Evolutionary conservation across 1,139 yeast genomes (phyloP).

Genomic region (Ogataea hybrid): DNA sequence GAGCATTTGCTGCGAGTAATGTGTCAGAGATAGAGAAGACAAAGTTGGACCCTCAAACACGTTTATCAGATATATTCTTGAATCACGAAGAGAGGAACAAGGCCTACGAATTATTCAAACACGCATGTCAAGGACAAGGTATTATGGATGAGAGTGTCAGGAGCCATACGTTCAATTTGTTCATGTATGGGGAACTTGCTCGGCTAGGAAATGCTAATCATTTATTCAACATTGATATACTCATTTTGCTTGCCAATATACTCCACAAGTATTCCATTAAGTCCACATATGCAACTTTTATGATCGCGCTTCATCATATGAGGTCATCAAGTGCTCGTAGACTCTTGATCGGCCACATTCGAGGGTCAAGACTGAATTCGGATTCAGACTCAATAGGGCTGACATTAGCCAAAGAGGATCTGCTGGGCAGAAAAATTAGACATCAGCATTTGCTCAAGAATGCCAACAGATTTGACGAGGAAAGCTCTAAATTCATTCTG

Average conservation of each 20-base stretch:
- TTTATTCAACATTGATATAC: neutral
- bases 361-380: no score
- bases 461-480: neutral
- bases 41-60: no score
- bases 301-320: conserved; percentile 9
- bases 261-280: conserved; percentile 1
- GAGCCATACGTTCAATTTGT: neutral
- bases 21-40: no score
- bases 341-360: neutral
- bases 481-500: conserved; percentile 5
- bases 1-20: no score
- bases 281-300: conserved; percentile 10
- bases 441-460: conserved; percentile 1
- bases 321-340: conserved; percentile 1
- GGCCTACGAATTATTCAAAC: neutral
- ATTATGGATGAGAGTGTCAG: neutral
- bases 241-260: neutral
- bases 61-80: neutral
- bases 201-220: neutral
- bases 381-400: no score
- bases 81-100: neutral
- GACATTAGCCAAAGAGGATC: neutral
- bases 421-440: neutral
- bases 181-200: conserved; percentile 1
- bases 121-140: neutral